Conservation (phyloP, 2,329 filamentous ascomycete species). For the Fusarium sambucinum region DNA sequence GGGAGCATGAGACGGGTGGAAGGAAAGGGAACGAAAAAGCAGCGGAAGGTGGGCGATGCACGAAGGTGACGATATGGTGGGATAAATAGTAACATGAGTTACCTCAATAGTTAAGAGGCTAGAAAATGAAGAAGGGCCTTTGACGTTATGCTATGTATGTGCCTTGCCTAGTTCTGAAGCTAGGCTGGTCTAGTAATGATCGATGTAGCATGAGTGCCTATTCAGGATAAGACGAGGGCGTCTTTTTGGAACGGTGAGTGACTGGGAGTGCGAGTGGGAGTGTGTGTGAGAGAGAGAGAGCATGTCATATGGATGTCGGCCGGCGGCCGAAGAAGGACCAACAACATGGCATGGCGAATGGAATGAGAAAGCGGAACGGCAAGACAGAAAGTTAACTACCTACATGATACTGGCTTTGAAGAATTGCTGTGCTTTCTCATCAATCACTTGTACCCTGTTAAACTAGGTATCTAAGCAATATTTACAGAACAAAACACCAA, state of each 20-base stretch:
- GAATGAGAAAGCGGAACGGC: not conserved
- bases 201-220: slow-evolving; percentile 27
- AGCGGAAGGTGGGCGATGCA: slow-evolving; percentile 26
- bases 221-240: slow-evolving; percentile 34
- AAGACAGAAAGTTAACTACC: not conserved
- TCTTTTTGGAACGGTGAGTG: slow-evolving; percentile 33
- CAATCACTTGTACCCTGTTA: not conserved
- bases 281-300: not conserved
- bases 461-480: not conserved
- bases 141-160: slow-evolving; percentile 34
- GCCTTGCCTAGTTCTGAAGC: slow-evolving; percentile 30
- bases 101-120: slow-evolving; percentile 6
- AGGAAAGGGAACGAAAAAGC: slow-evolving; percentile 17
- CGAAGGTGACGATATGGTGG: slow-evolving; percentile 21
- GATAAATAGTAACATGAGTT: slow-evolving; percentile 4
- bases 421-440: not conserved
- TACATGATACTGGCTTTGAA: not conserved
- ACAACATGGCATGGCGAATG: slow-evolving; percentile 3
- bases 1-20: not conserved
- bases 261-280: not conserved
- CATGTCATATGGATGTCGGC: slow-evolving; percentile 27
- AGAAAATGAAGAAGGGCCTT: slow-evolving; percentile 22
- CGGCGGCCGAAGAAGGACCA: slow-evolving; percentile 24
- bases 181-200: slow-evolving; percentile 22
- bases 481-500: slow-evolving; percentile 10